A percentile compares a stretch with the other conserved stretches of the same genome.
These are phyloP conservation scores for Elaeagnus macrophylla DNA, from an alignment of 306 rosid genomes.

Conservation along the genomic window DNA sequence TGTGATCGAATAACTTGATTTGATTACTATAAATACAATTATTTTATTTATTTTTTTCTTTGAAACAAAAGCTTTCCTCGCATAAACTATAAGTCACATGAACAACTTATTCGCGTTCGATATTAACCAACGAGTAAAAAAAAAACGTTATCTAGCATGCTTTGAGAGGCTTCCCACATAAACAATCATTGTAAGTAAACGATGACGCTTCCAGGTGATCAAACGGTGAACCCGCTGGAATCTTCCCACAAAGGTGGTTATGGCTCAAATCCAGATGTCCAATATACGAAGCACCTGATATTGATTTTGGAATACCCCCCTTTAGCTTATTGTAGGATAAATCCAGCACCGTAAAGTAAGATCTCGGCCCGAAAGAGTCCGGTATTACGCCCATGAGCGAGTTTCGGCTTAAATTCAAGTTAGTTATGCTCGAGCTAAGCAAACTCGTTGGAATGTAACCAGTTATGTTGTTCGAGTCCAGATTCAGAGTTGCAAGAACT, in stretches of 20 bases:
- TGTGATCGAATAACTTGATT: too few relatives aligned
- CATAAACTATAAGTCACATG: too few relatives aligned
- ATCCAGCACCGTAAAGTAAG: slow-evolving; percentile 72
- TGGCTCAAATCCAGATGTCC: slow-evolving; percentile 96
- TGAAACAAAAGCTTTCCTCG: too few relatives aligned
- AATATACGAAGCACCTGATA: slow-evolving; percentile 49
- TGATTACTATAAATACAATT: too few relatives aligned
- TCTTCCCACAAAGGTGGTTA: slow-evolving; percentile 72
- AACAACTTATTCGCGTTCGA: too few relatives aligned
- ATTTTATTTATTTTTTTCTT: too few relatives aligned
- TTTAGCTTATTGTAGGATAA: slow-evolving; percentile 49
- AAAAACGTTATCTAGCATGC: slow-evolving; percentile 36
- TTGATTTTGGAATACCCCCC: slow-evolving; percentile 57
- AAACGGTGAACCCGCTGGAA: slow-evolving; percentile 75
- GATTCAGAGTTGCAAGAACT: slow-evolving; percentile 56
- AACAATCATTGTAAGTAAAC: slow-evolving; percentile 65
- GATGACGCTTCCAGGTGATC: slow-evolving; percentile 88
- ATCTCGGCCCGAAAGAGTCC: slow-evolving; percentile 42
- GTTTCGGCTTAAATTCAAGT: slow-evolving; percentile 69
- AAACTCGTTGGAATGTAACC: slow-evolving; percentile 53
- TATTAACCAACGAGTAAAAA: too few relatives aligned
- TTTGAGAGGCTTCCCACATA: slow-evolving; percentile 83
- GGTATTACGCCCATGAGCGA: slow-evolving; percentile 44
- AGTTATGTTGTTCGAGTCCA: slow-evolving; percentile 48
- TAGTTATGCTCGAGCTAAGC: slow-evolving; percentile 45